A percentile compares a stretch with the other conserved stretches of the same genome.
phyloP scores from a whole-genome alignment of 768 basidiomycete species.

The Rickenella mellea region DNA sequence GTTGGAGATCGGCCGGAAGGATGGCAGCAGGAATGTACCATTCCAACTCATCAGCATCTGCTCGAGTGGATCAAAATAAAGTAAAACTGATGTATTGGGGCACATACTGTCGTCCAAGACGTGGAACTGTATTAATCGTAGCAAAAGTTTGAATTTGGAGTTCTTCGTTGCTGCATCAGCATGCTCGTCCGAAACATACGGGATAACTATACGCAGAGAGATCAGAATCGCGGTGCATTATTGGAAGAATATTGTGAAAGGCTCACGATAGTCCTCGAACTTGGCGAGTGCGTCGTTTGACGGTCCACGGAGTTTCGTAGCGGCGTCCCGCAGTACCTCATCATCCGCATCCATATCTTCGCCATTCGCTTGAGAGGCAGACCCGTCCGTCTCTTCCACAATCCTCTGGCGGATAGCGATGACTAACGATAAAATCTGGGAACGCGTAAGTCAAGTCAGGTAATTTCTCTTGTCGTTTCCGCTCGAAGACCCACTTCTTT shows the following conservation, averaged over 20 bases:
- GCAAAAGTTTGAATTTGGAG: conserved; percentile 72
- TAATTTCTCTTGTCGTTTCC: not conserved
- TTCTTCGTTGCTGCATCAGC: conserved; percentile 73
- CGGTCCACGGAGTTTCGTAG: conserved; percentile 27
- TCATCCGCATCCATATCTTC: conserved; percentile 25
- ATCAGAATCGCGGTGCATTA: not conserved
- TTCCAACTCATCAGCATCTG: conserved; percentile 63
- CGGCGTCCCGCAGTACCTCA: conserved; percentile 21
- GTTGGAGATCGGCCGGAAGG: conserved; percentile 55
- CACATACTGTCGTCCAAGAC: conserved; percentile 55
- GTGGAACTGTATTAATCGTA: conserved; percentile 69
- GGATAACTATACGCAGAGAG: conserved; percentile 47
- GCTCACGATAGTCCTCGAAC: conserved; percentile 70
- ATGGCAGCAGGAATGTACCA: conserved; percentile 81
- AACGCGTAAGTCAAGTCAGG: conserved; percentile 4
- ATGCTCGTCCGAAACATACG: conserved; percentile 64
- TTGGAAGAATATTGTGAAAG: not conserved
- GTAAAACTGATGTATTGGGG: not conserved
- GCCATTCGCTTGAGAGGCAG: conserved; percentile 14
- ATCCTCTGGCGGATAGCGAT: conserved; percentile 50
- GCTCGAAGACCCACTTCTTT: conserved; percentile 51
- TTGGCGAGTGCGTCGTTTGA: conserved; percentile 63
- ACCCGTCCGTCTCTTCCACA: conserved; percentile 51
- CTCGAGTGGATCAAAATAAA: not conserved
- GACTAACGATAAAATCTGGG: conserved; percentile 52